Base-by-base conservation (phyloP, 441 rosid genomes). In the Kokia cookei region DNA sequence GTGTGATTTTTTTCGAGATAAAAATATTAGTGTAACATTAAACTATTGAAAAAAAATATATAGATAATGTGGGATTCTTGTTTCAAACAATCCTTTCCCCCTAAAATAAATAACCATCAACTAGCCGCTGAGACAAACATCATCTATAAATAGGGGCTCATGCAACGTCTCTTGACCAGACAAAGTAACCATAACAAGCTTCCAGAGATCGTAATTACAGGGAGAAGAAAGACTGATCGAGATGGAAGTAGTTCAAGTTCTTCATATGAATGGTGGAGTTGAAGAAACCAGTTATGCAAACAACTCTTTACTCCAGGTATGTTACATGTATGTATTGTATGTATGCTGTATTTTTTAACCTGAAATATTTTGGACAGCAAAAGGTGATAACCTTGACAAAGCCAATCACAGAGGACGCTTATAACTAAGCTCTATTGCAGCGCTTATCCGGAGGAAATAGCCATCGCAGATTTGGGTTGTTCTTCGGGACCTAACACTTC, bases 181-280 rank as follows among this genome's bases (percentile, higher is more conserved):
- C 43, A 27, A 66, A 50, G 2, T 8, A 24, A 13, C 10, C n/a
- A 2, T 6, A 15, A 7, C 13, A 22, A 26, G 71, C 42, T 15
- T 10, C 5, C 11, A 27, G 7, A 47, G 40, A 8, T 13, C 26
- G 70, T 3, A 22, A 19, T 22, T 2, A 59, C 14, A 22, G n/a
- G 12, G 35, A 47, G 8, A 15, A 0, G 15, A 5, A 5, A 43
- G 35, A 32, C 53, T n/a, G 17, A 72, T 69, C n/a, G 17, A 72
- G 26, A 72, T 72, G 75, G 69, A 72, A 48, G 48, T 61, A 1
- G 47, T 32, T 61, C 50, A 72, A 72, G 68, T 74, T 8, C 55
- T 74, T 40, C 84, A 22, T 77, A 86, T 84, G 90, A 84, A 82
- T 5, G 87, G 85, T 9, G 90, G 87, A 69, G 62, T 45, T 43